These are phyloP conservation scores for Ricinus communis DNA, from an alignment of 345 rosid species.

Conservation along the genomic window DNA sequence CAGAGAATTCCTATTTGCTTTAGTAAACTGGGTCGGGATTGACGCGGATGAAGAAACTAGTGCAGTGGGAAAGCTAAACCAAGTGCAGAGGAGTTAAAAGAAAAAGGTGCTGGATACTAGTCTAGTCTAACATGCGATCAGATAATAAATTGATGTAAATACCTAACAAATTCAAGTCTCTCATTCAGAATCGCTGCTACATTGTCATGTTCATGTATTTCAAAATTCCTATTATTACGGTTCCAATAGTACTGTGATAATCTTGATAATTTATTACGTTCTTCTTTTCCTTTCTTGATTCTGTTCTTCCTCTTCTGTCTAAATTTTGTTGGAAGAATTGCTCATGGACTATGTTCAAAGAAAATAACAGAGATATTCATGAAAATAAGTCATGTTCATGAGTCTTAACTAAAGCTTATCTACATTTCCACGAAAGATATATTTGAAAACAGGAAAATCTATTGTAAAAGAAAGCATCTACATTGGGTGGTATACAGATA, in stretches of 20 bases:
- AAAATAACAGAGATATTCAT: not conserved
- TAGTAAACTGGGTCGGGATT: conserved; percentile 72
- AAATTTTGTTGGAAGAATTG: not conserved
- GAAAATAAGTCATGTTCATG: not conserved
- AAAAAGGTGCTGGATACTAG: not conserved
- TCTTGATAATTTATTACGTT: not conserved
- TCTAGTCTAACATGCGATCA: conserved; percentile 22
- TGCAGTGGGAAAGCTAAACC: conserved; percentile 15
- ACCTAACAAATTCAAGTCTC: conserved; percentile 7
- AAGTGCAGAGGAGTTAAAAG: not conserved
- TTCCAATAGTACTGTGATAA: not conserved
- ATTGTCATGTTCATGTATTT: conserved; percentile 11
- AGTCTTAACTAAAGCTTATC: not conserved
- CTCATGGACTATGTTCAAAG: not conserved
- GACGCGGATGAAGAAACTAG: conserved; percentile 44
- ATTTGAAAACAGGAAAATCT: conserved; percentile 15
- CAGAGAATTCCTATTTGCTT: conserved; percentile 78
- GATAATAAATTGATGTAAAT: conserved; percentile 15
- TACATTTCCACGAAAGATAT: conserved; percentile 9
- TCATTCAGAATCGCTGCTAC: conserved; percentile 2
- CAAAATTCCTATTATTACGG: conserved; percentile 6
- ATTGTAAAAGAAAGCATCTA: conserved; percentile 19
- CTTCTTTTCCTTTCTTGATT: not conserved
- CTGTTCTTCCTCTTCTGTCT: conserved; percentile 2
- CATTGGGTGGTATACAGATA: conserved; percentile 17